Evolutionary conservation across 2,329 filamentous ascomycete species (phyloP), one percentile per base, ranked within the genome.

Genomic region (Neurospora sp.): DNA sequence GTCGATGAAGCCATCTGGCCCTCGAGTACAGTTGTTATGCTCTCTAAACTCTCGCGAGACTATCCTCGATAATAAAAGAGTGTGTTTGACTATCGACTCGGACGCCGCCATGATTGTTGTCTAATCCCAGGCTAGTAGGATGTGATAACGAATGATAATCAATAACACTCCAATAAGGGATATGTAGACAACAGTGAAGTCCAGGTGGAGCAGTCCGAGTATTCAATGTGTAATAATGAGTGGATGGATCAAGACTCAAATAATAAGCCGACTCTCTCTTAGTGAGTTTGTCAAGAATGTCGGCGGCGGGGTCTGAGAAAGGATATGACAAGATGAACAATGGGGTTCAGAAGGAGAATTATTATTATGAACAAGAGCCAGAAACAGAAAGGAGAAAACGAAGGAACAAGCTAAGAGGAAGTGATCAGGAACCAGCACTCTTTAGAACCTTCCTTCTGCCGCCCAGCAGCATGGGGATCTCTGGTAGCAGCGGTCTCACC

Each of bases 1-100:
- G 58, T 77, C 76, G 40, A 76, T 72, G 67, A 74, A 77, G 40
- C 76, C 76, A 66, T 77, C 73, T 52, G 70, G 70, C 4, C 67
- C 70, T 19, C 66, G 33, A 5, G 69, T 68, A 71, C 75, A 76
- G n/a, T 73, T 68, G 13, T 52, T 46, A 46, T 69, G 13, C 58
- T 46, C 52, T 62, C 52, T 62, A 33, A 62, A 68, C 23, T 73
- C 71, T 3, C 74, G 46, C 28, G 71, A 19, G 11, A 72, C 38
- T 36, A 75, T 70, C 3, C 46, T 58, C 17, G 67, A 72, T 74
- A 69, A 10, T 68, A 68, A 19, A 66, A 67, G 33, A 42, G 39
- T 38, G 38, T 38, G 33, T 43, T 67, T 62, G 52, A 66, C 68
- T 66, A 62, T 62, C 15, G 17, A 40, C 28, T 52, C 67, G 58